These are phyloP conservation scores for Hypoxylon perforatum DNA, from an alignment of 495 filamentous ascomycete genomes.

Conservation along the genomic window DNA sequence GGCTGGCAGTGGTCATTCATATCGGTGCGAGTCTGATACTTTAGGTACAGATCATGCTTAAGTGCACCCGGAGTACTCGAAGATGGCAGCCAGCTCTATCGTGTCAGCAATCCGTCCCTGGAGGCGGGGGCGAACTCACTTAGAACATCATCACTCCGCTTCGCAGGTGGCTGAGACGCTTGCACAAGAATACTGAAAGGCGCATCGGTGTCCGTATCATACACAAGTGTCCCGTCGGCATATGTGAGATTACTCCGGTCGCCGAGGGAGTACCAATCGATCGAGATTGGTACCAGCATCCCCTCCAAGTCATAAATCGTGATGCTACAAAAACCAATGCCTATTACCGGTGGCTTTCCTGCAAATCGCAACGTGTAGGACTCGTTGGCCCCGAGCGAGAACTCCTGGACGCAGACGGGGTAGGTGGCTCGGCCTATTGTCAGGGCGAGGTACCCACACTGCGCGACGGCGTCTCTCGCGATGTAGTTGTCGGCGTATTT, in stretches of 20 bases:
- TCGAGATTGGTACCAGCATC: slow-evolving; percentile 44
- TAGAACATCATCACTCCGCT: slow-evolving; percentile 52
- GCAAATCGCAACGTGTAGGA: slow-evolving; percentile 45
- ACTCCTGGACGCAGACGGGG: neutral
- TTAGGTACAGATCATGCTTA: too few relatives aligned
- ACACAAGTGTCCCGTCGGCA: slow-evolving; percentile 43
- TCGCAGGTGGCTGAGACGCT: slow-evolving; percentile 45
- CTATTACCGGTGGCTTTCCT: slow-evolving; percentile 44
- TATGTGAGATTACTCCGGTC: slow-evolving; percentile 49
- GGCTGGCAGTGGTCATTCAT: too few relatives aligned
- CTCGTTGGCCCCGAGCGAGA: slow-evolving; percentile 20
- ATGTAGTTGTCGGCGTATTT: slow-evolving; percentile 9
- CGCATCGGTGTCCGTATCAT: slow-evolving; percentile 25
- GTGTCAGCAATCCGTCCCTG: too few relatives aligned
- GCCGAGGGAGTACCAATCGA: slow-evolving; percentile 42
- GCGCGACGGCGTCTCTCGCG: slow-evolving; percentile 27
- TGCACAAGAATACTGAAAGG: slow-evolving; percentile 45
- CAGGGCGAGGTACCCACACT: slow-evolving; percentile 34
- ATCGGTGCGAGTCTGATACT: too few relatives aligned
- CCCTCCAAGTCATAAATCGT: slow-evolving; percentile 44
- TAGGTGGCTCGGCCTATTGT: slow-evolving; percentile 30
- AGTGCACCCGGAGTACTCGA: too few relatives aligned
- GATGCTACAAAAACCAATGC: slow-evolving; percentile 52
- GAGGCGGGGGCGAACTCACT: slow-evolving; percentile 21
- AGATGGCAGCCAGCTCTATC: too few relatives aligned